These are phyloP conservation scores for Tetracladium setigerum DNA, from an alignment of 495 filamentous ascomycete species.

Conservation along the genomic window DNA sequence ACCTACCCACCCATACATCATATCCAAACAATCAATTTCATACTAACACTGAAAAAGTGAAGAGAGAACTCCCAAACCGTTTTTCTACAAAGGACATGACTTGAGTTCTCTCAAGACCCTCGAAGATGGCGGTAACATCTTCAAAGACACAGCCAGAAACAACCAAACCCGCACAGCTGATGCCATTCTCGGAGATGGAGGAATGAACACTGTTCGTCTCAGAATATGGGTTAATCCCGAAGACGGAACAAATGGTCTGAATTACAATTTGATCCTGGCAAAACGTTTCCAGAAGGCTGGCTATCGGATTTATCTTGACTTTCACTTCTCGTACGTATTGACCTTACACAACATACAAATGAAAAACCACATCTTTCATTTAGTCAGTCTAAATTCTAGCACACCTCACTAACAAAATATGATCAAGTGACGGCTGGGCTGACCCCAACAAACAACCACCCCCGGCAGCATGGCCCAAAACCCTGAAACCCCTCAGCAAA, in stretches of 20 bases:
- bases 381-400: too few relatives aligned
- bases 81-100: conserved; percentile 35
- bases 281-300: conserved; percentile 26
- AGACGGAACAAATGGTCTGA: conserved; percentile 16
- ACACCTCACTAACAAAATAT: not conserved
- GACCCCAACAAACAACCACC: conserved; percentile 31
- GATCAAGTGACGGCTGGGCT: conserved; percentile 27
- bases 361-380: too few relatives aligned
- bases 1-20: not conserved
- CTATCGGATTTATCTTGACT: conserved; percentile 27
- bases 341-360: too few relatives aligned
- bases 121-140: conserved; percentile 27
- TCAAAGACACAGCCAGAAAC: conserved; percentile 26
- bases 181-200: conserved; percentile 32
- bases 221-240: conserved; percentile 27
- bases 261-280: conserved; percentile 27
- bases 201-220: conserved; percentile 33
- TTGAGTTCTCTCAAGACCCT: conserved; percentile 28
- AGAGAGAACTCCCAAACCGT: not conserved
- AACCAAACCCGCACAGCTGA: conserved; percentile 30
- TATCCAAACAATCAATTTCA: not conserved
- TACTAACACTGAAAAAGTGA: too few relatives aligned
- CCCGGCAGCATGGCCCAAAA: conserved; percentile 17
- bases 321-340: conserved; percentile 22
- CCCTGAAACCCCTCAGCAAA: conserved; percentile 9